Evolutionary conservation across 768 basidiomycete species (phyloP), one percentile per base, ranked within the genome.

Genomic region (Panaeolus papilionaceus): DNA sequence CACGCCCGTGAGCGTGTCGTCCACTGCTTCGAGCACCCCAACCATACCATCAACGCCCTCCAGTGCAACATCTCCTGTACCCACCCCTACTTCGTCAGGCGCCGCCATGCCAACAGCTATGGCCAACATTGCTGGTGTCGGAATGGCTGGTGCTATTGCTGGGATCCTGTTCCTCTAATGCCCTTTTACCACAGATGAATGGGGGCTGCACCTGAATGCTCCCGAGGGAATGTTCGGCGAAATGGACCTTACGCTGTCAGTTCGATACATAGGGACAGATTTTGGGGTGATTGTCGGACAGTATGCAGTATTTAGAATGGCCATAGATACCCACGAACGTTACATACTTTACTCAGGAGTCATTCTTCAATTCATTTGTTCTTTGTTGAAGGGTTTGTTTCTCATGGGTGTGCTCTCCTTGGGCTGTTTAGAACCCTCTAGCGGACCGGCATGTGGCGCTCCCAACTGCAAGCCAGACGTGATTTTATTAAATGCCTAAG

Each of bases 121-220:
- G 58, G 51, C 37, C 65, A 58, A 58, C 33, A 26, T 38, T 58
- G 63, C 28, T 62, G 63, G 49, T 28, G 38, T 63, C 51, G 63
- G 49, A 23, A n/a, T 63, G 39, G 63, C 45, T 63, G 67, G 61
- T 61, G 68, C 44, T 42, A 64, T 54, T 64, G 69, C 51, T 63
- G 68, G 40, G 44, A 26, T n/a, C 23, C 28, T 28, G 39, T 28
- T 66, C 54, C 54, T 58, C 54, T 58, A 37, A 58, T 18, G 2
- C 2, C 11, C 3, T 26, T 37, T 9, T 28, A 12, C 20, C 33
- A 12, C 26, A 23, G 6, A 10, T 3, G 26, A 33, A 14, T 44
- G 16, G 20, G 6, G 23, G 5, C 23, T 26, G 16, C 6, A 49
- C 47, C 40, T 42, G 23, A 10, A 8, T n/a, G n/a, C 45, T 20